Evolutionary conservation across 768 basidiomycete genomes (phyloP).

Genomic region (Boletellus sp.): DNA sequence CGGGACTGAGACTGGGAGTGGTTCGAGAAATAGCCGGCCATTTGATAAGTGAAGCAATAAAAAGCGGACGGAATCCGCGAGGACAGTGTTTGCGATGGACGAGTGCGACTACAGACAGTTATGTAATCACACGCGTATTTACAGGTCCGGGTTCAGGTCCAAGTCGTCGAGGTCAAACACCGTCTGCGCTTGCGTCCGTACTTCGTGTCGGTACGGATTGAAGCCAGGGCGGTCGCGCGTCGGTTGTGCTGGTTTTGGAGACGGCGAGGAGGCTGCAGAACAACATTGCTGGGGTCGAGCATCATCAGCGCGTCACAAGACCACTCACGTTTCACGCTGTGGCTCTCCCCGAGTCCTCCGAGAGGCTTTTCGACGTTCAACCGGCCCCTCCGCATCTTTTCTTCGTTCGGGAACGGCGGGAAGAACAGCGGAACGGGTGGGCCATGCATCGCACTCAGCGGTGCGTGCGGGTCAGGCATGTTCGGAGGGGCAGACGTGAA

Average conservation of each 20-base stretch:
- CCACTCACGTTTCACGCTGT: slow-evolving; percentile 69
- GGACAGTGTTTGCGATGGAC: slow-evolving; percentile 6
- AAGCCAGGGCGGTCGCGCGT: slow-evolving; percentile 49
- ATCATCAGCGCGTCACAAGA: slow-evolving; percentile 1
- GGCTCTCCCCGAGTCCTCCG: slow-evolving; percentile 74
- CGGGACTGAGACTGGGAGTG: slow-evolving; percentile 65
- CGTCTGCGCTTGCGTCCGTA: slow-evolving; percentile 54
- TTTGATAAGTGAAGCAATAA: slow-evolving; percentile 34
- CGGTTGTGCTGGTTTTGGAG: slow-evolving; percentile 49
- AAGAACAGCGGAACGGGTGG: slow-evolving; percentile 79
- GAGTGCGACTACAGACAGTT: slow-evolving; percentile 12
- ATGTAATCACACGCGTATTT: slow-evolving; percentile 25
- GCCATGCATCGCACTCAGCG: slow-evolving; percentile 42
- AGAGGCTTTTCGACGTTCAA: slow-evolving; percentile 79
- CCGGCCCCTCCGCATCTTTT: slow-evolving; percentile 82
- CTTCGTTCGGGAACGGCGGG: slow-evolving; percentile 88
- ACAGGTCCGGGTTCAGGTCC: slow-evolving; percentile 82
- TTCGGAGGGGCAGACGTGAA: slow-evolving; percentile 89
- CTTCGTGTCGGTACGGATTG: slow-evolving; percentile 71
- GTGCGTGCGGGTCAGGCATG: slow-evolving; percentile 59
- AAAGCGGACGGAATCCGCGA: background rate
- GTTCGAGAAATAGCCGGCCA: slow-evolving; percentile 82
- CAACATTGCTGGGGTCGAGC: slow-evolving; percentile 6
- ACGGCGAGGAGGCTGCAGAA: slow-evolving; percentile 54
- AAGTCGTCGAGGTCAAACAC: slow-evolving; percentile 81